Conservation (phyloP, 2,329 filamentous ascomycete species). For the Colletotrichum lentis region DNA sequence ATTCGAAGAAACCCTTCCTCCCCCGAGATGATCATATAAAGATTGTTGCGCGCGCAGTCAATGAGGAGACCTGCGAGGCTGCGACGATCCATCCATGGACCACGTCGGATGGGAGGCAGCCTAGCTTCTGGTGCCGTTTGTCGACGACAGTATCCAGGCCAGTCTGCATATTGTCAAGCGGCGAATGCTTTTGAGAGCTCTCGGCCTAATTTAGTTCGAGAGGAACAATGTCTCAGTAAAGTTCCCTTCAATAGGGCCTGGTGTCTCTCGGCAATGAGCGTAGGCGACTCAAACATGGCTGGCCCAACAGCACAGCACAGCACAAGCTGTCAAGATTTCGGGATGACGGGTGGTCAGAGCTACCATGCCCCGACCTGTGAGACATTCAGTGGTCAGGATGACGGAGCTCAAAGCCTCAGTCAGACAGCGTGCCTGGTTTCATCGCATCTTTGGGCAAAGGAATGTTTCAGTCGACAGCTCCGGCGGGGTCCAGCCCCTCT, state of each 20-base stretch:
- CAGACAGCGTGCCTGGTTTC: constrained; percentile 22
- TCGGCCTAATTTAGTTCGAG: not conserved
- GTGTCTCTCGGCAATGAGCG: not conserved
- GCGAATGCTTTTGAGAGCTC: not conserved
- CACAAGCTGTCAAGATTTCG: not conserved
- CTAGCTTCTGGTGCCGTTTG: too few species aligned
- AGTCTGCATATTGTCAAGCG: not conserved
- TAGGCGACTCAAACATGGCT: not conserved
- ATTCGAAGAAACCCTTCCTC: too few species aligned
- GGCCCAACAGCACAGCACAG: too few species aligned
- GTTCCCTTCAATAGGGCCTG: not conserved
- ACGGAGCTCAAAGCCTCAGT: not conserved
- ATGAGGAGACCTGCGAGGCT: too few species aligned
- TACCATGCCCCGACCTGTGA: not conserved
- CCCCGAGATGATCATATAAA: too few species aligned
- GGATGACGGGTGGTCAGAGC: not conserved
- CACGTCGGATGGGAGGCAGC: too few species aligned
- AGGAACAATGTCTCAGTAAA: not conserved
- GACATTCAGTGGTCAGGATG: not conserved
- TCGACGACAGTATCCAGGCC: not conserved
- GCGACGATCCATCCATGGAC: too few species aligned
- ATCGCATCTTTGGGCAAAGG: constrained; percentile 18
- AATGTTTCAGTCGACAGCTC: constrained; percentile 16
- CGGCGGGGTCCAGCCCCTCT: not conserved
- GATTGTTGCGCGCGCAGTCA: too few species aligned